Evolutionary conservation across 164 flowering plant species (phyloP), one percentile per base, ranked within the genome.

Genomic region (Vitis labrusca): DNA sequence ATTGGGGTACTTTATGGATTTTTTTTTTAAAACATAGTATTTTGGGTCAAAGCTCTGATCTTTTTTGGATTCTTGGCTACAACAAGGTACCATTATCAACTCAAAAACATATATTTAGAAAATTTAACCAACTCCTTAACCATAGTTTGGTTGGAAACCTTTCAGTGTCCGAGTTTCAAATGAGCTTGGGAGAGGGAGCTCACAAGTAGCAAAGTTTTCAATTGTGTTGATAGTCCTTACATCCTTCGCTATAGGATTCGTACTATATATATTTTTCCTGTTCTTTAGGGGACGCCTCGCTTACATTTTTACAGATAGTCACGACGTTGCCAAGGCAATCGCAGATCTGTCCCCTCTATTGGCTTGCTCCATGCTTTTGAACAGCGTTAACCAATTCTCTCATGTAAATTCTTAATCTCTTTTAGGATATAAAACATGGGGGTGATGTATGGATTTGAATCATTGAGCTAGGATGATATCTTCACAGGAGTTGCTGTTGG

Each of bases 361-460:
- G 12, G 80, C 84, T 12, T 23, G 78, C 73, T 74, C 84, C 32
- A 67, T 80, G 29, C 70, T 81, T 19, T 48, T 79, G 2, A 81
- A 81, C 71, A 79, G 84, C 50, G 69, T 84, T 57, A 80, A 68
- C 85, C 84, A 0, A 84, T 80, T 13, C 84, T 84, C 51, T 76
- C 85, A 2, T 82, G 84, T 72, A 4, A 1, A 5, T 23, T 56
- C 5, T 51, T 17, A 17, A 17, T 17, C 17, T 17, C 17, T 16
- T 16, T 17, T 27, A 15, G 44, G 64, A 14, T n/a, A 8, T 53
- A 12, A 44, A 15, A 10, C n/a, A 66, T 16, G 10, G 5, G 37
- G 37, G 5, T 32, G 37, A 32, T 17, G 37, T 32, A 2, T 32
- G 37, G 37, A 32, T 2, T 2, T 32, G 37, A 32, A 32, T 17